phyloP scores from a whole-genome alignment of 140 eudicot genomes.

The Anethum foeniculum region DNA sequence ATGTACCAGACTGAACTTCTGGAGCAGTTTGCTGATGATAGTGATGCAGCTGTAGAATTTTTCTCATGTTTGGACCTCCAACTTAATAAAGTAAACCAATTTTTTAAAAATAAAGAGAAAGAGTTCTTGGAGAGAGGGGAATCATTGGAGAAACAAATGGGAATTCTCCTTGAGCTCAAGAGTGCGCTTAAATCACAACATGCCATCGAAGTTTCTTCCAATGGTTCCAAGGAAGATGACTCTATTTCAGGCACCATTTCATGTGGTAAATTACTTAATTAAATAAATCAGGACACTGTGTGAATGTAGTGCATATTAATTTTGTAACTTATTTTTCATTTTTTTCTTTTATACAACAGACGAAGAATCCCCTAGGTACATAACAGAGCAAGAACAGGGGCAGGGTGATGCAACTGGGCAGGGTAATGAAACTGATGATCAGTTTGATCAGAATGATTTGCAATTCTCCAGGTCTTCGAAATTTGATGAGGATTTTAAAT shows the following conservation, averaged over 20 bases:
- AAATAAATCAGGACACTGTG: neutral
- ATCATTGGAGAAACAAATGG: conserved; percentile 61
- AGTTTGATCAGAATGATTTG: conserved; percentile 21
- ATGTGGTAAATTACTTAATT: conserved; percentile 38
- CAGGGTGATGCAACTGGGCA: conserved; percentile 24
- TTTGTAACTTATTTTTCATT: neutral
- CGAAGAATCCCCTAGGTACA: conserved; percentile 44
- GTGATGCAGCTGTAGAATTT: conserved; percentile 62
- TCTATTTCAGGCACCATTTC: conserved; percentile 71
- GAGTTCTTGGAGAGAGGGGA: conserved; percentile 91
- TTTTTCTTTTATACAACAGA: conserved; percentile 25
- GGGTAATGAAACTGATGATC: conserved; percentile 34
- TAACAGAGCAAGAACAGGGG: conserved; percentile 47
- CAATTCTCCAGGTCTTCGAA: conserved; percentile 34
- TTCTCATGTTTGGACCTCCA: conserved; percentile 73
- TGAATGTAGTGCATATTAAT: conserved; percentile 9
- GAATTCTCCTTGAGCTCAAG: conserved; percentile 66
- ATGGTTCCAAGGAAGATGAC: conserved; percentile 61
- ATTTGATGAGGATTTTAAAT: conserved; percentile 39
- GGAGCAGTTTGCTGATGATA: conserved; percentile 58
- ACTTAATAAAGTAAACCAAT: conserved; percentile 91
- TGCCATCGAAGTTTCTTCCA: conserved; percentile 30
- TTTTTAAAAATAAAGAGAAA: conserved; percentile 62
- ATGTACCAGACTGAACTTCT: conserved; percentile 75
- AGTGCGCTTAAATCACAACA: conserved; percentile 44